phyloP scores from a whole-genome alignment of 2,329 filamentous ascomycete genomes.

The Aspergillus carbonarius region DNA sequence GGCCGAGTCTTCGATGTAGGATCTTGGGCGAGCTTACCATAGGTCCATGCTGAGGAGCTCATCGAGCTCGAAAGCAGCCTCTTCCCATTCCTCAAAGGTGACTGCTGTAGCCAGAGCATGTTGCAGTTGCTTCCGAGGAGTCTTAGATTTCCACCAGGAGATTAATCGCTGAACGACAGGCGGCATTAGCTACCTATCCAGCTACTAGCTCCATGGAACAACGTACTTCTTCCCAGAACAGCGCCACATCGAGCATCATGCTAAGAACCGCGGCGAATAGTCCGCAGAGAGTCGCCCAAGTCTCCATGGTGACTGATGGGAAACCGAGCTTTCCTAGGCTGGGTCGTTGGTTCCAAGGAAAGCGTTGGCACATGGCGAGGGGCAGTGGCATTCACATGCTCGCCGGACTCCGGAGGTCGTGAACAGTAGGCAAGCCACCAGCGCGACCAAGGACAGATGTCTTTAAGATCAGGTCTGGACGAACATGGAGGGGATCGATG shows the following conservation, averaged over 20 bases:
- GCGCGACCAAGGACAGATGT: neutral
- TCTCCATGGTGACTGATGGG: slow-evolving; percentile 19
- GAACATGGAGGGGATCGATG: neutral
- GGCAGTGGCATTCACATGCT: slow-evolving; percentile 20
- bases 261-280: slow-evolving; percentile 49
- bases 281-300: slow-evolving; percentile 26
- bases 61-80: slow-evolving; percentile 79
- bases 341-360: neutral
- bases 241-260: slow-evolving; percentile 61
- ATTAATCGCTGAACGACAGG: slow-evolving; percentile 59
- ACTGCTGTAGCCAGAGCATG: slow-evolving; percentile 65
- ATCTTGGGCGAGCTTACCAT: slow-evolving; percentile 55
- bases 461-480: neutral
- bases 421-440: neutral
- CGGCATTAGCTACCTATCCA: neutral
- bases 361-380: slow-evolving; percentile 6
- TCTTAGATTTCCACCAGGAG: slow-evolving; percentile 66
- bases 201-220: neutral
- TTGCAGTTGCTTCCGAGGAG: slow-evolving; percentile 64
- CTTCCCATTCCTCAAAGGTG: slow-evolving; percentile 82
- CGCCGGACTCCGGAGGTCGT: neutral
- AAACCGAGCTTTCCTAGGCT: neutral
- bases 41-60: slow-evolving; percentile 75
- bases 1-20: neutral
- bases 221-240: slow-evolving; percentile 63